Percentiles rank a stretch among this genome's conserved stretches.
These are phyloP conservation scores for Macrolepiota fuliginosa DNA, from an alignment of 768 basidiomycete species.

Conservation along the genomic window DNA sequence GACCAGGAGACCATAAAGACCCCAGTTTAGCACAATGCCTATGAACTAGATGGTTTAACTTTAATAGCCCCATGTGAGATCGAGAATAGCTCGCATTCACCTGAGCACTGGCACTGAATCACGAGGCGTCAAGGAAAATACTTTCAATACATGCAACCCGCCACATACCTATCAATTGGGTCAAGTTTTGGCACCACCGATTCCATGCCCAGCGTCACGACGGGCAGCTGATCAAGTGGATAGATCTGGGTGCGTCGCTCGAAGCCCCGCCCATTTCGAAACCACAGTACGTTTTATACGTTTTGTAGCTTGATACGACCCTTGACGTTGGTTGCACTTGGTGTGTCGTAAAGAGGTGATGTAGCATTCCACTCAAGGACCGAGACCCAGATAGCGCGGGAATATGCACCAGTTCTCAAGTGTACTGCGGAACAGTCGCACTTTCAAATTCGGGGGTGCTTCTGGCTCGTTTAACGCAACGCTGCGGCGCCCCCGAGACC, in stretches of 20 bases:
- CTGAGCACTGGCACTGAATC: not conserved
- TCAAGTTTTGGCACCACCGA: not conserved
- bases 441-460: too few species aligned
- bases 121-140: not conserved
- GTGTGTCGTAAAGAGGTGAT: not conserved
- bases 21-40: slow-evolving; percentile 2
- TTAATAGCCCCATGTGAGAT: not conserved
- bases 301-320: not conserved
- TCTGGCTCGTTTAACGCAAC: too few species aligned
- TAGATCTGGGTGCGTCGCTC: not conserved
- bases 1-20: not conserved
- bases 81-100: not conserved
- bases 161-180: not conserved
- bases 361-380: too few species aligned
- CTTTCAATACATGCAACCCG: not conserved
- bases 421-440: too few species aligned
- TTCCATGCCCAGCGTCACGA: not conserved
- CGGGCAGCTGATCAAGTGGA: not conserved
- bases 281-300: not conserved
- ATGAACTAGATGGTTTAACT: not conserved
- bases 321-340: not conserved
- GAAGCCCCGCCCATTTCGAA: not conserved
- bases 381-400: too few species aligned
- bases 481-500: too few species aligned
- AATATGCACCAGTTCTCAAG: too few species aligned